Base-by-base conservation (phyloP, 202 grass and related monocot genomes). In the Carex arenaria region DNA sequence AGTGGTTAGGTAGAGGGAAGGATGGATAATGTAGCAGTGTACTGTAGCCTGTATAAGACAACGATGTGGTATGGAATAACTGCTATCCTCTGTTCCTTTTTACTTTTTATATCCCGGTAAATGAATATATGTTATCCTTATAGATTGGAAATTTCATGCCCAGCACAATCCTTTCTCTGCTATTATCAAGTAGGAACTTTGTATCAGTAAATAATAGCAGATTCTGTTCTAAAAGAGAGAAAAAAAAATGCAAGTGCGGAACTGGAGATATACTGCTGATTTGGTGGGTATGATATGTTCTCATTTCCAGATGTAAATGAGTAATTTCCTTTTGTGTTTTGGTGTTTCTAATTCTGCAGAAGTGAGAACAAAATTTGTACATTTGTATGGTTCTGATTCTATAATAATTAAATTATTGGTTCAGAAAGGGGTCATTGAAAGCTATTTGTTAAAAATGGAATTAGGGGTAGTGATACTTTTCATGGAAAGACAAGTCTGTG, bases 401-500 rank as follows among this genome's bases (percentile, higher is more conserved):
- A 22, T 42, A 36, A 80, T 40, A 6, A 80, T 12, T 80, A 13
- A 63, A 63, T 63, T 14, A 62, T 63, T 62, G 49, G 49, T 80
- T 63, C 54, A 45, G 78, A 64, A 45, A 63, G 78, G 78, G 57
- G 9, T 64, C 10, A 47, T 36, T 57, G 26, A 69, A 67, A 82
- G 80, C 23, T 67, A 66, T 40, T 31, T 40, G 72, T 38, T 51
- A 31, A 67, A 52, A 68, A 13, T 57, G 68, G 9, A 82, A 69
- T 82, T 82, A 3, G 12, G 54, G 80, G 45, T 56, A 69, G 43
- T 31, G 20, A n/a, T 67, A 49, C 62, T 82, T 57, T 57, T 69
- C 9, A 66, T 82, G 20, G 40, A 82, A 56, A 68, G 63, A 6
- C 18, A 82, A 82, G 80, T 82, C 22, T 69, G 80, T 38, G 80